Evolutionary conservation across 164 flowering plant genomes (phyloP), one percentile per base, ranked within the genome.

Genomic region (Umbilicus rupestris): DNA sequence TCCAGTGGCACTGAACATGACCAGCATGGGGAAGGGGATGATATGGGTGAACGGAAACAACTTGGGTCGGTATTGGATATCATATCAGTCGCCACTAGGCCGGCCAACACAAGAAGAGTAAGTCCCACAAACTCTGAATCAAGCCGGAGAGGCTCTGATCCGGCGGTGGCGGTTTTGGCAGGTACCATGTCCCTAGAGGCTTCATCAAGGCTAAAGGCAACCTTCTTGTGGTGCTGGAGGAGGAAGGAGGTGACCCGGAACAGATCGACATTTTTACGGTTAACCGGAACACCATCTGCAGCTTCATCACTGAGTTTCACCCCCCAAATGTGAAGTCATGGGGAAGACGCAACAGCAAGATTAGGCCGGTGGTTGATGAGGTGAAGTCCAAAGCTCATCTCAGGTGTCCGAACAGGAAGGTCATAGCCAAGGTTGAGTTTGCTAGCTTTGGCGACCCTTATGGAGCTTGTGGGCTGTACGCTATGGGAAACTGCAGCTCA

Each of bases 1-100:
- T n/a, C 93, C 99, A 0, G 85, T 88, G 45, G 92, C 79, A 14
- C 58, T 94, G 14, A 66, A 79, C 24, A 71, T 91, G 76, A 60
- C 46, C 29, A 74, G 76, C 49, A 91, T 91, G 97, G 72, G 70
- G 0, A 94, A 94, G 70, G 97, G 99, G 5, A 73, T 81, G 84
- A 77, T 75, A 31, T 94, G 93, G 93, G 78, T 94, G 10, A 94
- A 94, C 46, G 96, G 97, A 2, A 62, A 69, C 24, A 80, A 77
- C 88, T 80, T 94, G 15, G 99, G 99, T 2, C 85, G 97, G 3
- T 82, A 85, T 70, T 94, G 99, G 99, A 69, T 73, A 26, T 77
- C 86, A 26, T 89, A 63, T 70, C 76, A 78, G 29, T 78, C 87
- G 35, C 84, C 93, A 60, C 78, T 80, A 5, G 83, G 80, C 16